These are phyloP conservation scores for Ceriops decandra DNA, from an alignment of 345 rosid genomes.

Conservation along the genomic window DNA sequence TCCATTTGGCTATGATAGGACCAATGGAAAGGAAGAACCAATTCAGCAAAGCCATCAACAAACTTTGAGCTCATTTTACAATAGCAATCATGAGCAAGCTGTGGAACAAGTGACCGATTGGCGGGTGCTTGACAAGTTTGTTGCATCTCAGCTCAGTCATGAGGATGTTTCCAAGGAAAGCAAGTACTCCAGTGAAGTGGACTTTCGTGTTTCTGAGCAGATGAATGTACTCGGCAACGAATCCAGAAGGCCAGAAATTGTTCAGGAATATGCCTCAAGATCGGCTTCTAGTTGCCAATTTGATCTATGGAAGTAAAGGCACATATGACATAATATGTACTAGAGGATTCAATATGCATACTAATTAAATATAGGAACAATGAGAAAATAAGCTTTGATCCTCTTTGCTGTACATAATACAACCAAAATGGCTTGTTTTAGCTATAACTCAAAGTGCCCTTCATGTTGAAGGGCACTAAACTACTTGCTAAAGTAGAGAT, in stretches of 20 bases:
- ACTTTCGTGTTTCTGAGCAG: slow-evolving; percentile 44
- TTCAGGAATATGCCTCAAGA: slow-evolving; percentile 59
- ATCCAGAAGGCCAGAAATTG: slow-evolving; percentile 44
- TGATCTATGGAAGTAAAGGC: slow-evolving; percentile 80
- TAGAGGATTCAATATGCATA: slow-evolving; percentile 21
- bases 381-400: slow-evolving; percentile 12
- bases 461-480: slow-evolving; percentile 16
- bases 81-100: slow-evolving; percentile 42
- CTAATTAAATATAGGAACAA: slow-evolving; percentile 43
- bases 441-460: slow-evolving; percentile 23
- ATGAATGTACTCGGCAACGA: slow-evolving; percentile 35
- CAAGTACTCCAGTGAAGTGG: slow-evolving; percentile 28
- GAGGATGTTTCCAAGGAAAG: slow-evolving; percentile 53
- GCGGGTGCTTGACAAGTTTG: slow-evolving; percentile 94
- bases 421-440: slow-evolving; percentile 40
- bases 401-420: slow-evolving; percentile 62
- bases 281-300: slow-evolving; percentile 71
- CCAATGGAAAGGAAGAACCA: slow-evolving; percentile 53
- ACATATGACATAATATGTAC: slow-evolving; percentile 15
- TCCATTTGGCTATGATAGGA: slow-evolving; percentile 44
- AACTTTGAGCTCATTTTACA: slow-evolving; percentile 44
- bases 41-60: slow-evolving; percentile 45
- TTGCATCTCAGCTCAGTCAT: slow-evolving; percentile 91
- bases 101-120: slow-evolving; percentile 86
- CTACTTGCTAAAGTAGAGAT: slow-evolving; percentile 20